Conservation (phyloP, 2,329 filamentous ascomycete genomes). For the Dendryphion nanum region DNA sequence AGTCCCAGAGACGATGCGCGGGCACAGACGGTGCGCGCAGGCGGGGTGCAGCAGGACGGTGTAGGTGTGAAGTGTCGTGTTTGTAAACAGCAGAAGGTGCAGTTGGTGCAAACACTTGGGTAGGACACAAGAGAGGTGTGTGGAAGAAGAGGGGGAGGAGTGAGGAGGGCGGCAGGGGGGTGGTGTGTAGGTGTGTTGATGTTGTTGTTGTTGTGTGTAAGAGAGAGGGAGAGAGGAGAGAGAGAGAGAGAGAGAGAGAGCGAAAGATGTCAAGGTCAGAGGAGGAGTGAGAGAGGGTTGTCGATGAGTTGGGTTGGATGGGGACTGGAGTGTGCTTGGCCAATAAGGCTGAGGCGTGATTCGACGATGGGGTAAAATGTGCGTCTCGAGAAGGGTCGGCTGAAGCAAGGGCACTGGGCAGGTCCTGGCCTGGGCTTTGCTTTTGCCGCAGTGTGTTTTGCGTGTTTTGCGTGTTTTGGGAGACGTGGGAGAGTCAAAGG, state of each 20-base stretch:
- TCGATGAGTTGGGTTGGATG: conserved; percentile 9
- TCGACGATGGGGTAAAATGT: conserved; percentile 21
- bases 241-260: neutral
- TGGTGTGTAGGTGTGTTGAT: neutral
- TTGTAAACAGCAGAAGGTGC: conserved; percentile 5
- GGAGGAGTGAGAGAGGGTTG: neutral
- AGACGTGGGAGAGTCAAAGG: too few relatives aligned
- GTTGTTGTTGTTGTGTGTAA: neutral
- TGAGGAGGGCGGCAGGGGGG: conserved; percentile 3
- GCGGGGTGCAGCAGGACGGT: conserved; percentile 5
- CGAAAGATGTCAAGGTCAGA: conserved; percentile 1
- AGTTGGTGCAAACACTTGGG: conserved; percentile 5
- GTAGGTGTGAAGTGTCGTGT: conserved; percentile 5
- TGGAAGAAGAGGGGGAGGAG: conserved; percentile 2
- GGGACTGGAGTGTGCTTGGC: conserved; percentile 1
- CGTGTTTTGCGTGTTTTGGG: too few relatives aligned
- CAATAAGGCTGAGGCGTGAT: conserved; percentile 21
- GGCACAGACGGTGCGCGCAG: conserved; percentile 7
- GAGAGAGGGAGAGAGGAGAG: neutral
- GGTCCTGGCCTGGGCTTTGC: conserved; percentile 4
- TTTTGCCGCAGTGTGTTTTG: too few relatives aligned
- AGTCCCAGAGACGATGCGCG: neutral
- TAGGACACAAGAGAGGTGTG: conserved; percentile 5
- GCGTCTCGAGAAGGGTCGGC: conserved; percentile 15
- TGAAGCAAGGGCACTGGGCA: conserved; percentile 18